phyloP scores from a whole-genome alignment of 257 asterid species.

The Cruciata laevipes region DNA sequence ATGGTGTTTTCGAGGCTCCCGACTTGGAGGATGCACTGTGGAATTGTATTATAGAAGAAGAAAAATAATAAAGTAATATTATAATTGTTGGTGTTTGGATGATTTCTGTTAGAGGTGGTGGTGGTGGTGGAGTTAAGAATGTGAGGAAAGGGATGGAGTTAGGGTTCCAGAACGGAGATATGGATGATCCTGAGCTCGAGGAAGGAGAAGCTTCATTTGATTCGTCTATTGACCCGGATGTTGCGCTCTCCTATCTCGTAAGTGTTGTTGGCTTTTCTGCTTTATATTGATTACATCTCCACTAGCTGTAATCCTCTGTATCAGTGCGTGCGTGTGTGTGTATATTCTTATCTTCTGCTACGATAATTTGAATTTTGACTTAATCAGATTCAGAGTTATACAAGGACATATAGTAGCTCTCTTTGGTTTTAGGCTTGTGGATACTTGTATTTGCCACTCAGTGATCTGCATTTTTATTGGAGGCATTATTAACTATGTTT shows the following conservation, averaged over 20 bases:
- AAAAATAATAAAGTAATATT: background rate
- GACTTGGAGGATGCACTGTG: constrained; percentile 25
- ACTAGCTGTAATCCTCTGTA: constrained; percentile 1
- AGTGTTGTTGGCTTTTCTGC: constrained; percentile 21
- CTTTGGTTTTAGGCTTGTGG: constrained; percentile 1
- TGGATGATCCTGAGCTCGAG: constrained; percentile 82
- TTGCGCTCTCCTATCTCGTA: constrained; percentile 90
- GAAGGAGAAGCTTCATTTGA: constrained; percentile 89
- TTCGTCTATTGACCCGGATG: constrained; percentile 88
- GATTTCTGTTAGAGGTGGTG: constrained; percentile 72
- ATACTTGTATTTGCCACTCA: background rate
- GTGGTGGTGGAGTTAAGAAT: constrained; percentile 59
- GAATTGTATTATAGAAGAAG: constrained; percentile 9
- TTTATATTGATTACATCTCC: constrained; percentile 3
- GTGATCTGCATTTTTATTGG: background rate
- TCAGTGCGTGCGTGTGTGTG: background rate
- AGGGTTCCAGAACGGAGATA: constrained; percentile 44
- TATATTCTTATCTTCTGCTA: background rate
- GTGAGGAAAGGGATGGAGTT: constrained; percentile 66
- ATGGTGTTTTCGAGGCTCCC: constrained; percentile 31
- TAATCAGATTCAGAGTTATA: background rate
- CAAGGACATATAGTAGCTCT: background rate
- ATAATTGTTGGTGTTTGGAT: constrained; percentile 25
- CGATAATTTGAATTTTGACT: constrained; percentile 6
- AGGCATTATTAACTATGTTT: background rate